Conservation (phyloP, 768 basidiomycete genomes). For the Botryobasidium botryosum region DNA sequence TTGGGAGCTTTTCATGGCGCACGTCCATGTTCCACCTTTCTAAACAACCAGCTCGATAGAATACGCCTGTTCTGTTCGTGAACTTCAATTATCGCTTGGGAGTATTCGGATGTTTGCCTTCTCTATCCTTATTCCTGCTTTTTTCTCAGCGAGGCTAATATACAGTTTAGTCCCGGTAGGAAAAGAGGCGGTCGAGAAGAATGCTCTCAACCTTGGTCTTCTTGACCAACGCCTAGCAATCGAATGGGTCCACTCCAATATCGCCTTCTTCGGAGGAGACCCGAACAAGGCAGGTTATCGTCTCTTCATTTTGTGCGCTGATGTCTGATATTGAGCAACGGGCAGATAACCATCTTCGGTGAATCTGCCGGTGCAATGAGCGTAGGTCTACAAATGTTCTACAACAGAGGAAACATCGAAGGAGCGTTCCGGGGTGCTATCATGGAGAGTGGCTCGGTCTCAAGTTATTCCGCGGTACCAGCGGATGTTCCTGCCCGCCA, state of each 20-base stretch:
- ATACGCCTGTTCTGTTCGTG: background rate
- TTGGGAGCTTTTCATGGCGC: background rate
- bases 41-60: background rate
- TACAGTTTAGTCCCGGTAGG: too few species aligned
- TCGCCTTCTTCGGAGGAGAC: slow-evolving; percentile 7
- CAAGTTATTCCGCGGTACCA: too few species aligned
- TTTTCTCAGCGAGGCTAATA: too few species aligned
- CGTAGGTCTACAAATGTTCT: background rate
- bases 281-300: slow-evolving; percentile 4
- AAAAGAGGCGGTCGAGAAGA: too few species aligned
- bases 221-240: slow-evolving; percentile 6
- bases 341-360: background rate
- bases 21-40: background rate
- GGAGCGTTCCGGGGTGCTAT: background rate
- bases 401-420: background rate
- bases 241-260: slow-evolving; percentile 6
- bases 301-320: background rate
- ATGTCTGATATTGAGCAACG: background rate
- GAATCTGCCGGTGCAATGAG: background rate
- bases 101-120: too few species aligned
- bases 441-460: too few species aligned
- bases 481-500: too few species aligned
- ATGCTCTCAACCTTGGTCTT: slow-evolving; percentile 1
- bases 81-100: slow-evolving; percentile 2
- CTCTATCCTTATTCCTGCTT: too few species aligned